Evolutionary conservation across 2,329 filamentous ascomycete species (phyloP), one percentile per base, ranked within the genome.

Genomic region (Paecilomyces sp.): DNA sequence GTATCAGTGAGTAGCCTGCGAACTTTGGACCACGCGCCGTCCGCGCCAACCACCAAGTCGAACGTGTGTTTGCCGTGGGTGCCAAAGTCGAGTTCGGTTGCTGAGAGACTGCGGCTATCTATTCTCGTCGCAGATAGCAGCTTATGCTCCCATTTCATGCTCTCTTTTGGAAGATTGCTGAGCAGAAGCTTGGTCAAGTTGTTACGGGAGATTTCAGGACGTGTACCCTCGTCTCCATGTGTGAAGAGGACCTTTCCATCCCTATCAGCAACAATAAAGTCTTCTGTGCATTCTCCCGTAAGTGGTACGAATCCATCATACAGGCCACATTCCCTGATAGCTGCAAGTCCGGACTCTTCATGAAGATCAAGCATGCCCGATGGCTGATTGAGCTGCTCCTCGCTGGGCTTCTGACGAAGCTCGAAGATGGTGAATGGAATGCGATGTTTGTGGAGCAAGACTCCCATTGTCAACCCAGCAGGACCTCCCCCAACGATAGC

Each of bases 401-500:
- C 31, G 31, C 54, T 67, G 64, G 55, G 72, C 64, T 73, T 68
- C n/a, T 67, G 65, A 11, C 31, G 31, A 33, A 33, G 55, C 65
- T 78, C 76, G 54, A 64, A 72, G 47, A 72, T 60, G 3, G 62
- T 68, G 41, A 62, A 65, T 54, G 62, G 57, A 13, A 71, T 68
- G 8, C 57, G 30, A 53, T 57, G 57, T 28, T 62, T 59, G 30
- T 68, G 60, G 0, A 71, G 65, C 6, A 72, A 58, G 12, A 63
- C 60, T 34, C 60, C 67, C 8, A 71, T 59, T 1, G 66, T 67
- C 3, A 69, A 57, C 3, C 69, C 69, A 5, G 72, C 72, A n/a
- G 74, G 76, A 3, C 76, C 75, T 24, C 67, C 72, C 28, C 74
- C 74, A 51, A 77, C 65, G 41, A 77, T 75, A 36, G 73, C 74